These are phyloP conservation scores for Penicillium paxilli DNA, from an alignment of 495 filamentous ascomycete genomes.

Conservation along the genomic window DNA sequence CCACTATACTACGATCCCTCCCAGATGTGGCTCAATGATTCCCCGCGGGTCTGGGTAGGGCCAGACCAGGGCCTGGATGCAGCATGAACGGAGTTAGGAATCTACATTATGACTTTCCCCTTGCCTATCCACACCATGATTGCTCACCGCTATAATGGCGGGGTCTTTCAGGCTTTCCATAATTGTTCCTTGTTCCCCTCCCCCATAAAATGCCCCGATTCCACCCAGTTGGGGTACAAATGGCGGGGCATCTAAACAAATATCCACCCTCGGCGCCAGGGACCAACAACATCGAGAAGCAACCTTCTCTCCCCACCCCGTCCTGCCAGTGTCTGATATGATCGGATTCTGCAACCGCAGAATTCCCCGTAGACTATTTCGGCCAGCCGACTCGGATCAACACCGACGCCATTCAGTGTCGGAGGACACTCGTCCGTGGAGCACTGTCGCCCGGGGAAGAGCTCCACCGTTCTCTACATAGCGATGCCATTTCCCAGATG, in stretches of 20 bases:
- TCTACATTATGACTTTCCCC: background rate
- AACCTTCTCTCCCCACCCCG: background rate
- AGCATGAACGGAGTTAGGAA: background rate
- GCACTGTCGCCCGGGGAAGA: slow-evolving; percentile 31
- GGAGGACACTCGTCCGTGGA: slow-evolving; percentile 20
- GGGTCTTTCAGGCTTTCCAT: background rate
- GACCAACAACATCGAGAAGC: slow-evolving; percentile 8
- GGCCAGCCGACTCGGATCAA: slow-evolving; percentile 17
- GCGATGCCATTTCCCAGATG: background rate
- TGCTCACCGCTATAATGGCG: background rate
- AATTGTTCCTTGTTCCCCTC: background rate
- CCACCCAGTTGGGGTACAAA: background rate
- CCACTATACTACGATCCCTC: background rate
- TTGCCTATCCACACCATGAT: background rate
- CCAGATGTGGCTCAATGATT: too few species aligned
- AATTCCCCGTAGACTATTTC: background rate
- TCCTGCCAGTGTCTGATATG: background rate
- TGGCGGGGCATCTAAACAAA: background rate
- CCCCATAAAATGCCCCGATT: background rate
- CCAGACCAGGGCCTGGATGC: too few species aligned
- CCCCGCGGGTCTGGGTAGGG: too few species aligned
- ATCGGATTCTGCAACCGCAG: background rate
- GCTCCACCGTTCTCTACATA: slow-evolving; percentile 22
- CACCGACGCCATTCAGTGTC: slow-evolving; percentile 8
- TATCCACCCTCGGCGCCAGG: slow-evolving; percentile 4